Evolutionary conservation across 768 basidiomycete genomes (phyloP).

Genomic region (Calvatia gigantea): DNA sequence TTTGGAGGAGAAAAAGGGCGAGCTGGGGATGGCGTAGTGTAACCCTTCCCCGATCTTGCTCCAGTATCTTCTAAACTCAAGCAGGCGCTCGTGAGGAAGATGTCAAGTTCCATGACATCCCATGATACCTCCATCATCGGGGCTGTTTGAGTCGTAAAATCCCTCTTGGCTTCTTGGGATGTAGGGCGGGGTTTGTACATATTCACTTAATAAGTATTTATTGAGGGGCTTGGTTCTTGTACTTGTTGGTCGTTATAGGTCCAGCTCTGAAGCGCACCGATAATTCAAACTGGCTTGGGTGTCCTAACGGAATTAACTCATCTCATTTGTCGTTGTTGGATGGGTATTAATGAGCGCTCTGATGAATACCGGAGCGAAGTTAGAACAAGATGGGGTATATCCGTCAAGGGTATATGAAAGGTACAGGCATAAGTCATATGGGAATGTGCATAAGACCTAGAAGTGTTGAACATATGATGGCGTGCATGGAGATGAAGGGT

Average conservation of each 20-base stretch:
- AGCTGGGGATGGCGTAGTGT: constrained; percentile 4
- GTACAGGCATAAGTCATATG: too few species aligned
- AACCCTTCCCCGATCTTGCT: neutral
- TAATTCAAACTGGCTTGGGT: too few species aligned
- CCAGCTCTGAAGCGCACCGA: too few species aligned
- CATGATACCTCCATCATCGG: neutral
- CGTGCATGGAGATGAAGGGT: neutral
- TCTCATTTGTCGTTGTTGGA: too few species aligned
- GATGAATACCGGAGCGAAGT: too few species aligned
- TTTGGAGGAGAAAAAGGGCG: constrained; percentile 6
- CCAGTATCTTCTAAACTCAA: neutral
- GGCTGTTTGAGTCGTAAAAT: neutral
- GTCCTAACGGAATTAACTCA: too few species aligned
- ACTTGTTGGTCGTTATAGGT: too few species aligned
- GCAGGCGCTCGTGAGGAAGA: constrained; percentile 9
- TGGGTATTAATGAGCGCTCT: too few species aligned
- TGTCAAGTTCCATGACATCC: constrained; percentile 5
- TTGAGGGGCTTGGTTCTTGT: neutral
- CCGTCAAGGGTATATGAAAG: too few species aligned
- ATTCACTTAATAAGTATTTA: neutral
- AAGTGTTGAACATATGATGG: neutral
- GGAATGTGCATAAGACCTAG: neutral
- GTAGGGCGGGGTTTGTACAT: neutral
- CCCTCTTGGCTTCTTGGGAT: neutral
- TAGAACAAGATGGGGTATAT: too few species aligned